A percentile compares a stretch with the other conserved stretches of the same genome.
Evolutionary conservation across 2,329 filamentous ascomycete genomes (phyloP).

Genomic region (Fusarium aywerte): DNA sequence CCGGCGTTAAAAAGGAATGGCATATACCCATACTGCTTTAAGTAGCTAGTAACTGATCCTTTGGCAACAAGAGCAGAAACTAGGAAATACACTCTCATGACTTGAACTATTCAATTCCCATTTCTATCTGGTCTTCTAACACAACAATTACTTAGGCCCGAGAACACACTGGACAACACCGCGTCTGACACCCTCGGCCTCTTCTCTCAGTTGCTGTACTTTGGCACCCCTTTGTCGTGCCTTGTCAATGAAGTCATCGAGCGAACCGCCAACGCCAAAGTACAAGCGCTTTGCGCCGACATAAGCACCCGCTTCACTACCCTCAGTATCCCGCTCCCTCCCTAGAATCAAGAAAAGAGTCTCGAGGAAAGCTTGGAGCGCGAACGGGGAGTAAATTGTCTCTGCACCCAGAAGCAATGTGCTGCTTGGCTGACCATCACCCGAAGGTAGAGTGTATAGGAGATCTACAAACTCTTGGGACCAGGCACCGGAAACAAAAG

Average conservation of each 20-base stretch:
- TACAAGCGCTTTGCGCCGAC: slow-evolving; percentile 83
- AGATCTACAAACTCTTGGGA: slow-evolving; percentile 70
- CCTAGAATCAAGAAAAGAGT: slow-evolving; percentile 70
- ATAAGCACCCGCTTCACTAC: slow-evolving; percentile 67
- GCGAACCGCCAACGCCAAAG: slow-evolving; percentile 84
- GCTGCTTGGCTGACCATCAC: slow-evolving; percentile 16
- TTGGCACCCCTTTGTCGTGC: slow-evolving; percentile 60
- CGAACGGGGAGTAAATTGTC: slow-evolving; percentile 84
- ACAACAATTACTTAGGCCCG: slow-evolving; percentile 18
- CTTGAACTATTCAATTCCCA: background rate
- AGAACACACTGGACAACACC: slow-evolving; percentile 67
- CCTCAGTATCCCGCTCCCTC: slow-evolving; percentile 51
- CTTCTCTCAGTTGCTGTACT: slow-evolving; percentile 65
- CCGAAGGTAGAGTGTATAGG: slow-evolving; percentile 55
- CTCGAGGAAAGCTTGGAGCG: slow-evolving; percentile 74
- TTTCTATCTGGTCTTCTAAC: background rate
- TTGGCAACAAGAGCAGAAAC: background rate
- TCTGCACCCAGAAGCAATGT: slow-evolving; percentile 77
- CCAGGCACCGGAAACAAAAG: slow-evolving; percentile 81
- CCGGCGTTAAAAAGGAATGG: slow-evolving; percentile 28
- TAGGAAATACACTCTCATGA: slow-evolving; percentile 2
- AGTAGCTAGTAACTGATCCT: slow-evolving; percentile 1
- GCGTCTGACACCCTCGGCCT: slow-evolving; percentile 69
- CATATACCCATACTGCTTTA: slow-evolving; percentile 34
- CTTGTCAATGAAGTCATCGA: slow-evolving; percentile 75